Evolutionary conservation across 371 early-diverging fungal genomes (phyloP), one percentile per base, ranked within the genome.

Genomic region (Haplosporangium sp.): DNA sequence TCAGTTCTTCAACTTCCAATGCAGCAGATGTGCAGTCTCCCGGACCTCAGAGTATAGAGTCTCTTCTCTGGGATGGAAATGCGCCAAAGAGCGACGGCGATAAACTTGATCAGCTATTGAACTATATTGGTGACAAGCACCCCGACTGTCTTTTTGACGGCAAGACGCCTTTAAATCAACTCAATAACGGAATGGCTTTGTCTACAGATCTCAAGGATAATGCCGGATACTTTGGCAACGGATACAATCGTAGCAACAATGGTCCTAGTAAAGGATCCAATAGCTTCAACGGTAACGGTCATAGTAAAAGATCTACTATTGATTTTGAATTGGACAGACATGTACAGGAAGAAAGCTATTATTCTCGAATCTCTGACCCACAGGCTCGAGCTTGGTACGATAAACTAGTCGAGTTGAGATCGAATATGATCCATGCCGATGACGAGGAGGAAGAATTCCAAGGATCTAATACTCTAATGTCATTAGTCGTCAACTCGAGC

Each of bases 101-200:
- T 60, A 65, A 47, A 61, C 39, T 76, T 42, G 81, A 76, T 45
- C 73, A 74, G 19, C 63, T 81, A 13, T 45, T 84, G n/a, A 55
- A 48, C 8, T 76, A 86, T 50, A 91, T 93, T 77, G 91, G 90
- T 17, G 84, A 86, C 27, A 66, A 67, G 19, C 89, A 92, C 68
- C 89, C 92, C 6, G 94, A 93, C 63, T 93, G 93, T 71, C 68
- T 91, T 10, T 77, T 87, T 19, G 84, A 86, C 52, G 75, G 75
- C 34, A 85, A 70, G 65, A 77, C 83, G 11, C 84, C 89, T 2
- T 71, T 93, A 15, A 88, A 90, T 70, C 84, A 83, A 13, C 90
- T 79, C 42, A 71, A 79, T 39, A 79, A 79, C 40, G 81, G 81
- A 1, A 64, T 79, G 68, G 83, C 63, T 4, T 70, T 63, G 64